Evolutionary conservation across 2,329 filamentous ascomycete species (phyloP).

Genomic region (Alternaria sp.): DNA sequence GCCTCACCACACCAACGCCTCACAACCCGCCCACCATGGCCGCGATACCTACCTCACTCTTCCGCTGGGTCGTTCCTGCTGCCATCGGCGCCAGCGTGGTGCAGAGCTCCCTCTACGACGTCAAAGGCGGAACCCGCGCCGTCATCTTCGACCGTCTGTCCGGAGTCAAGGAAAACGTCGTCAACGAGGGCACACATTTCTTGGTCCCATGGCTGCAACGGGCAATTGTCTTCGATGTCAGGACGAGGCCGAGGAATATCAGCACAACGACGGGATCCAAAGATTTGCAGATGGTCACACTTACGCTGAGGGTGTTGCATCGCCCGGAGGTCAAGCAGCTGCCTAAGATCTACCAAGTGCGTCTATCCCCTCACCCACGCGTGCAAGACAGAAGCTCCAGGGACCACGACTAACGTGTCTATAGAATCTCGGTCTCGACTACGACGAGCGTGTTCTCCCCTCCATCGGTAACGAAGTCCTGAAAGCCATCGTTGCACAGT

Average conservation of each 20-base stretch:
- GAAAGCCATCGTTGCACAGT: conserved; percentile 64
- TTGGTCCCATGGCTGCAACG: conserved; percentile 94
- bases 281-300: conserved; percentile 99
- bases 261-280: conserved; percentile 97
- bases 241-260: conserved; percentile 97
- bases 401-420: neutral
- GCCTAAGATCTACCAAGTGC: conserved; percentile 98
- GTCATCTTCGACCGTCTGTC: conserved; percentile 96
- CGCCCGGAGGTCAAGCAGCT: conserved; percentile 90
- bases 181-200: conserved; percentile 98
- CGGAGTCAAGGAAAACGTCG: conserved; percentile 90
- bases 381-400: neutral
- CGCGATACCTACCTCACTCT: conserved; percentile 46
- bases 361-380: conserved; percentile 30
- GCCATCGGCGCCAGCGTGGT: conserved; percentile 72
- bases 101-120: conserved; percentile 92
- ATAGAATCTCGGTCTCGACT: conserved; percentile 95
- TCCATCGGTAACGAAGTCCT: conserved; percentile 66
- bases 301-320: conserved; percentile 95
- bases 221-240: conserved; percentile 94
- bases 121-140: conserved; percentile 90
- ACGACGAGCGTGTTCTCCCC: conserved; percentile 75
- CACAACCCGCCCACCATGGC: conserved; percentile 46
- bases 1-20: conserved; percentile 28
- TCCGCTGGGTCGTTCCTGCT: conserved; percentile 73